Percentiles rank a stretch among this genome's conserved stretches.
phyloP scores from a whole-genome alignment of 768 basidiomycete species.

The Boletus reticulatus region DNA sequence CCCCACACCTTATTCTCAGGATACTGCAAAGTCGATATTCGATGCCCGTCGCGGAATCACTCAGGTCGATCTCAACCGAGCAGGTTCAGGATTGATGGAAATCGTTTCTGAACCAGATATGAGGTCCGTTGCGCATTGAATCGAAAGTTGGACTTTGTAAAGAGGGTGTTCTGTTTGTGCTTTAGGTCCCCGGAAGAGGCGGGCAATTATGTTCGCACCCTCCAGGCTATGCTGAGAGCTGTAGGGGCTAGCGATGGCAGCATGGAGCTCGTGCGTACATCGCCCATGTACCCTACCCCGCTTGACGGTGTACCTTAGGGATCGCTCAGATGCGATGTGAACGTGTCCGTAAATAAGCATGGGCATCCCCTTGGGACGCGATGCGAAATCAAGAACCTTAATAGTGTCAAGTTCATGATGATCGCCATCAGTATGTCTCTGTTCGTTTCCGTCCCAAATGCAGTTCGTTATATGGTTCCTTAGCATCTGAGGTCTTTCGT shows the following conservation, averaged over 20 bases:
- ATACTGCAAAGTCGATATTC: conserved; percentile 85
- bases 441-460: not conserved
- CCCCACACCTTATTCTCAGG: conserved; percentile 42
- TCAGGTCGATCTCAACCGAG: conserved; percentile 85
- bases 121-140: conserved; percentile 37
- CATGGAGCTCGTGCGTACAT: conserved; percentile 83
- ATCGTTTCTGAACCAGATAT: conserved; percentile 95
- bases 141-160: not conserved
- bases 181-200: conserved; percentile 83
- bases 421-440: conserved; percentile 72
- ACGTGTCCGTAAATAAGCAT: conserved; percentile 80
- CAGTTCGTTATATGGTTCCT: not conserved
- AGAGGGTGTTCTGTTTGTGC: not conserved
- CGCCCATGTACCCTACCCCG: not conserved
- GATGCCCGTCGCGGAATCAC: conserved; percentile 49
- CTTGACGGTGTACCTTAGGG: conserved; percentile 50
- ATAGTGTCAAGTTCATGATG: conserved; percentile 53
- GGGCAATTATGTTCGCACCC: conserved; percentile 75
- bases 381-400: conserved; percentile 5
- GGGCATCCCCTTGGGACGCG: conserved; percentile 59
- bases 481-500: conserved; percentile 79
- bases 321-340: conserved; percentile 92
- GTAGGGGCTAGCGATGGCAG: conserved; percentile 91
- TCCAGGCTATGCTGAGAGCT: conserved; percentile 79
- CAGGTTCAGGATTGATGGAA: conserved; percentile 89